Percentiles rank a stretch among this genome's conserved stretches.
Conservation (phyloP, 495 filamentous ascomycete genomes). For the Xylaria curta region DNA sequence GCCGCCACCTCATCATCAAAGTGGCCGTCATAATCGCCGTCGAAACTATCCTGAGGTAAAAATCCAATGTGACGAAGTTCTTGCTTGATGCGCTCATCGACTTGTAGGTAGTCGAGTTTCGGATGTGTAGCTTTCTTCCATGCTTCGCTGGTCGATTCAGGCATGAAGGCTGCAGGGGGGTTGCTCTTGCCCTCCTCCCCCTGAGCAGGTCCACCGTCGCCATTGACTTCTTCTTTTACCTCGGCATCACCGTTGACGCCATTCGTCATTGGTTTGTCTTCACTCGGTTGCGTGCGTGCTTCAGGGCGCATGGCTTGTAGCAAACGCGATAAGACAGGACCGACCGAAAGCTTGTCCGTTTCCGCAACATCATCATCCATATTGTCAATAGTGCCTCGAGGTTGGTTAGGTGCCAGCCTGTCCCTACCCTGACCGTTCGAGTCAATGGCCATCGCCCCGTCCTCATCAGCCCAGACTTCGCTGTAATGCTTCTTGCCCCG, state of each 20-base stretch:
- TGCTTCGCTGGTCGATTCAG: constrained; percentile 66
- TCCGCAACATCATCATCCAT: constrained; percentile 85
- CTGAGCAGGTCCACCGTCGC: constrained; percentile 43
- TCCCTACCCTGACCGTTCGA: constrained; percentile 61
- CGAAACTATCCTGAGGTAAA: constrained; percentile 68
- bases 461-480: constrained; percentile 92
- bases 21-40: constrained; percentile 81
- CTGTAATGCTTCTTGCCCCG: constrained; percentile 85
- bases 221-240: constrained; percentile 58
- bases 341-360: constrained; percentile 88
- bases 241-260: constrained; percentile 63
- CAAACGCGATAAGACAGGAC: constrained; percentile 83
- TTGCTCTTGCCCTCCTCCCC: constrained; percentile 53
- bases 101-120: constrained; percentile 79
- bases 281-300: constrained; percentile 66
- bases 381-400: constrained; percentile 81
- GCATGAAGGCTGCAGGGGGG: constrained; percentile 77
- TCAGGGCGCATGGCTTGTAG: constrained; percentile 84
- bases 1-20: constrained; percentile 95
- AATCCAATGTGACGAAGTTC: constrained; percentile 96
- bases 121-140: constrained; percentile 64
- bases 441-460: constrained; percentile 75
- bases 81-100: constrained; percentile 88
- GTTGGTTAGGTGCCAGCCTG: constrained; percentile 76
- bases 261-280: constrained; percentile 63